Base-by-base conservation (phyloP, 176 grass and related monocot genomes). In the Luzula sylvatica region DNA sequence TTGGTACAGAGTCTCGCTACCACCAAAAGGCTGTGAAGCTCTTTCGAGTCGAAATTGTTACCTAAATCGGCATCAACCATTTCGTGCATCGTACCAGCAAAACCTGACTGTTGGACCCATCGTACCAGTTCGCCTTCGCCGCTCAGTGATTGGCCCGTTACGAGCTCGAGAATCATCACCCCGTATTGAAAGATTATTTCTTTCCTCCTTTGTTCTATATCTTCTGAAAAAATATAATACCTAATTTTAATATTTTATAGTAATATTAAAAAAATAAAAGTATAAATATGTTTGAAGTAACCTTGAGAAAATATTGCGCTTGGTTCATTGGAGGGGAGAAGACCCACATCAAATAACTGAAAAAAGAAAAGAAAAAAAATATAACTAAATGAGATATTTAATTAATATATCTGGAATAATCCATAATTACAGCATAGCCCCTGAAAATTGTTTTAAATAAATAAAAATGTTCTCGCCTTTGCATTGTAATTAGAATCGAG, bases 61-160 rank as follows among this genome's bases (percentile, higher is more conserved):
- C 85, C 86, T 40, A 92, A 87, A 67, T 92, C 93, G n/a, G 81
- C 72, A 66, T 98, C 93, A 52, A 98, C 86, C 86, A 98, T 98
- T 55, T 72, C 43, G 72, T 87, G 61, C 67, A 87, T 75, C 11
- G 86, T 82, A 9, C 54, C 67, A 3, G 55, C 76, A 67, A 83
- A 74, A 17, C 78, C 65, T 15, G 86, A 77, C 72, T 85, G 81
- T 66, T 98, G 86, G 50, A 92, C 75, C 85, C 82, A 87, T 57
- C 46, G 86, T 44, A 98, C 75, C 26, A 90, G 72, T 59, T 98
- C 93, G 14, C 72, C 72, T 63, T 90, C 78, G 46, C 55, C 72
- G 25, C 78, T 70, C 20, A 83, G 65, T 5, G 86, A 87, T 53
- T 90, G 92, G 11, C 86, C 86, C 13, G 92, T 98, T 64, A 98